phyloP scores from a whole-genome alignment of 1,139 yeast species.

The Wickerhamiella pararugosa region DNA sequence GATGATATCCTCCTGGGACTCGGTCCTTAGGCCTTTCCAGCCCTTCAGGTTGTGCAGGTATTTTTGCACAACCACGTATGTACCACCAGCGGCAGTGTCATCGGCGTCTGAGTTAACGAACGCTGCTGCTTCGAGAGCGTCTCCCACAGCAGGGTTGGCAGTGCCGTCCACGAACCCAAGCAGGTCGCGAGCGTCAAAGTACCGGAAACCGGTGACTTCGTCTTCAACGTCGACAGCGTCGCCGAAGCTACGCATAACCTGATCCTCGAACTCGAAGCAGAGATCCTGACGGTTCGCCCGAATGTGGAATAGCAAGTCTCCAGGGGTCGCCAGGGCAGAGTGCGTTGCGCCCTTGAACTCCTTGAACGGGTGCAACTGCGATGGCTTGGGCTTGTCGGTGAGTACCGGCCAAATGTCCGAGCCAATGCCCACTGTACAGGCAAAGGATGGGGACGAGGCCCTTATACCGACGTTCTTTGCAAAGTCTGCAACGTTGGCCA shows the following conservation, averaged over 20 bases:
- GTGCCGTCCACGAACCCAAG: slow-evolving; percentile 17
- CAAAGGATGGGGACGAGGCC: slow-evolving; percentile 6
- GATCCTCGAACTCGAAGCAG: slow-evolving; percentile 14
- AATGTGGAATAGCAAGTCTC: slow-evolving; percentile 15
- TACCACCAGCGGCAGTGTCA: slow-evolving; percentile 11
- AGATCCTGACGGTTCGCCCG: slow-evolving; percentile 13
- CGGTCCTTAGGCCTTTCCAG: slow-evolving; percentile 13
- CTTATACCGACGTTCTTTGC: slow-evolving; percentile 6
- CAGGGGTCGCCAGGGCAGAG: slow-evolving; percentile 16
- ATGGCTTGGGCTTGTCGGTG: slow-evolving; percentile 9
- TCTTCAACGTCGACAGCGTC: slow-evolving; percentile 13
- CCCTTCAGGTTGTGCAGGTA: slow-evolving; percentile 14
- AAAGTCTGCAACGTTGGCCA: slow-evolving; percentile 5
- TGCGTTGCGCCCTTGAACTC: slow-evolving; percentile 13
- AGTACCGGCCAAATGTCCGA: slow-evolving; percentile 12
- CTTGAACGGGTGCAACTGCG: slow-evolving; percentile 14
- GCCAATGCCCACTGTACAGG: slow-evolving; percentile 14
- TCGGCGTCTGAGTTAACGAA: slow-evolving; percentile 9
- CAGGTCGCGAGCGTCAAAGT: slow-evolving; percentile 15
- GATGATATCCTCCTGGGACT: slow-evolving; percentile 14
- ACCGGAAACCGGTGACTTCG: slow-evolving; percentile 16
- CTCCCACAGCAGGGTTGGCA: slow-evolving; percentile 14
- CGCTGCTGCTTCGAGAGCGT: slow-evolving; percentile 7
- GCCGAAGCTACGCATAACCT: slow-evolving; percentile 8
- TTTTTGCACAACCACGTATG: slow-evolving; percentile 16